phyloP scores from a whole-genome alignment of 169 alveolate species.

The Cryptosporidium baileyi region DNA sequence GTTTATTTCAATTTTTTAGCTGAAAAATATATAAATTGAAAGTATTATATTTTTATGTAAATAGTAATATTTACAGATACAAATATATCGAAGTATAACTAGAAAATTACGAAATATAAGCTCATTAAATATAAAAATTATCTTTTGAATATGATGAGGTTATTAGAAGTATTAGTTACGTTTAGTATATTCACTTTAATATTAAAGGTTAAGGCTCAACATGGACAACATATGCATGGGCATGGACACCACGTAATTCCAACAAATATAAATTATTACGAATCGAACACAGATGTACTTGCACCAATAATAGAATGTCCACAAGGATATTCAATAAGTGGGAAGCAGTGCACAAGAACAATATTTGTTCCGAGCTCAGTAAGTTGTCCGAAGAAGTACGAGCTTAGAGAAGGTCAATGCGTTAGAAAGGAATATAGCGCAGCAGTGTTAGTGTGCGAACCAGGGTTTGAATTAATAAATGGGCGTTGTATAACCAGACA shows the following conservation, averaged over 20 bases:
- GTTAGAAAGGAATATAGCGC: constrained; percentile 54
- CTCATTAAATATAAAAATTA: neutral
- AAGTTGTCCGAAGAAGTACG: constrained; percentile 66
- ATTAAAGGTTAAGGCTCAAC: constrained; percentile 24
- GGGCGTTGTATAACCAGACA: constrained; percentile 67
- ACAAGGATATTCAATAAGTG: constrained; percentile 63
- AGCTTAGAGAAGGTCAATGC: constrained; percentile 63
- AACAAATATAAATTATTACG: constrained; percentile 57
- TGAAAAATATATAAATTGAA: no score
- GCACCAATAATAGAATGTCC: constrained; percentile 68
- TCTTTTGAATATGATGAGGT: constrained; percentile 3
- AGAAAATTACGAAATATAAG: no score
- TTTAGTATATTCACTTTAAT: neutral
- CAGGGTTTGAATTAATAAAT: constrained; percentile 59
- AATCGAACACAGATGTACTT: constrained; percentile 59
- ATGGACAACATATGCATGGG: constrained; percentile 44
- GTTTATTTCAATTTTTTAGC: no score
- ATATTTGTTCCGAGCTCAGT: constrained; percentile 61
- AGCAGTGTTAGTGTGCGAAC: constrained; percentile 64
- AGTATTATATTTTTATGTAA: no score
- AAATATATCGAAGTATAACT: no score
- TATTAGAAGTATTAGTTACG: neutral
- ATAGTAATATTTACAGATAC: no score
- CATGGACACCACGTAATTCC: constrained; percentile 55
- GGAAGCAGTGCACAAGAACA: constrained; percentile 63